Base-by-base conservation (phyloP, 108 stramenopile species). In the Cyclotella distinguenda region DNA sequence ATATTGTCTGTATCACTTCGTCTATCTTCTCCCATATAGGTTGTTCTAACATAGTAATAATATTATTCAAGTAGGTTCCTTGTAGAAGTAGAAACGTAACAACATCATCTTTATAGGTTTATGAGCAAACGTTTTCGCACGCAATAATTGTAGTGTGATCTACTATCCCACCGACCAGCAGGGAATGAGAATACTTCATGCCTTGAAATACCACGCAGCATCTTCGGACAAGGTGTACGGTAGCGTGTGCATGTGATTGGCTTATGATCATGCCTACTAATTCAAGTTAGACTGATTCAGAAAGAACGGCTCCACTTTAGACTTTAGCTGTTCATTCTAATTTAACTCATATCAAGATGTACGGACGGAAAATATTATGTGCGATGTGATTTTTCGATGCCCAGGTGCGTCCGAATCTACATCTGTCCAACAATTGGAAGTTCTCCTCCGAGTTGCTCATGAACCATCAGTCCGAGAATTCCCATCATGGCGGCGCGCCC, bases 401-500 rank as follows among this genome's bases (percentile, higher is more conserved):
- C 36, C 1, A 36, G 26, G 23, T 27, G 32, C 30, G n/a, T n/a
- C n/a, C n/a, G n/a, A n/a, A 46, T 68, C 61, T 70, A 70, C 68
- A 70, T 60, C 19, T 60, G 55, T 50, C 68, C 68, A 48, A 70
- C 68, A 70, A 70, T 60, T 4, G 68, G 68, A 30, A 70, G 58
- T 32, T 56, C 42, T 70, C 63, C 69, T 61, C 85, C 83, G 52
- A 87, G 64, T 43, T 63, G 43, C 73, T 91, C 90, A 65, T 92
- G 90, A 28, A 80, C 66, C 69, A 93, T 82, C 56, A 93, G 71
- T 42, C 82, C 92, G 50, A 84, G 78, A 78, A 93, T 93, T 48
- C 89, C 92, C 86, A 93, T 88, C 86, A 82, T 82, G 38, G 92
- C 92, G 22, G 89, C 89, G 60, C 92, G 84, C 56, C 92, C 92